Base-by-base conservation (phyloP, 1,284 basidiomycete species). In the Laetiporus sulphureus region DNA sequence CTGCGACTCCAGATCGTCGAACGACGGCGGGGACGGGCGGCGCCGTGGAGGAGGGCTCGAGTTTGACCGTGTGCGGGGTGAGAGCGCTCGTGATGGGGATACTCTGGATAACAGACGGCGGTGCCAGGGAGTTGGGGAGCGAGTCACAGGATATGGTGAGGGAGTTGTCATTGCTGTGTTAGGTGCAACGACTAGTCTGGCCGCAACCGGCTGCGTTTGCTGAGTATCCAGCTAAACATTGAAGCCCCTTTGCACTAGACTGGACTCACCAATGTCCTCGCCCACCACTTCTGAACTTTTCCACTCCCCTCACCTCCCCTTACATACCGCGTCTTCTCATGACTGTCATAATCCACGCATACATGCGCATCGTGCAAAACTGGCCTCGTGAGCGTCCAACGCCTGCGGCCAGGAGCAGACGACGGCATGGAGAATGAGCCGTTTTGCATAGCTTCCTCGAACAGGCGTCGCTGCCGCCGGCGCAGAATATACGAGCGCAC, bases 391-490 rank as follows among this genome's bases (percentile, higher is more conserved):
- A 56, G 57, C 32, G 49, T 53, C 12, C 42, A 42, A 31, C 41
- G 46, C 8, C 36, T n/a, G 20, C 36, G 35, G 21, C 38, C 32
- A 12, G 25, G 23, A 10, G 29, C 32, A 10, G 39, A 39, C 15
- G 40, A 24, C 13, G 43, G 36, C 1, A 73, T 71, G 13, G 73
- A 46, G 69, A 71, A 78, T 4, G 77, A 75, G 13, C 79, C 79
- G 46, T 77, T 74, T 20, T 69, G 66, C 48, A 83, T 79, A 11
- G 79, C 77, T 44, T 79, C 75, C 36, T 73, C 77, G 32, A 83
- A 61, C 44, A 75, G 53, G 7, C 65, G 68, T 12, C 73, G 71
- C 45, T 78, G 75, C 3, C 79, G 69, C 12, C 77, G 60, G 3
- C 80, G 71, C 15, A 83, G 63, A 33, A 78, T 50, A 45, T 79